Conservation (phyloP, 441 rosid genomes). For the Corymbia citriodora region DNA sequence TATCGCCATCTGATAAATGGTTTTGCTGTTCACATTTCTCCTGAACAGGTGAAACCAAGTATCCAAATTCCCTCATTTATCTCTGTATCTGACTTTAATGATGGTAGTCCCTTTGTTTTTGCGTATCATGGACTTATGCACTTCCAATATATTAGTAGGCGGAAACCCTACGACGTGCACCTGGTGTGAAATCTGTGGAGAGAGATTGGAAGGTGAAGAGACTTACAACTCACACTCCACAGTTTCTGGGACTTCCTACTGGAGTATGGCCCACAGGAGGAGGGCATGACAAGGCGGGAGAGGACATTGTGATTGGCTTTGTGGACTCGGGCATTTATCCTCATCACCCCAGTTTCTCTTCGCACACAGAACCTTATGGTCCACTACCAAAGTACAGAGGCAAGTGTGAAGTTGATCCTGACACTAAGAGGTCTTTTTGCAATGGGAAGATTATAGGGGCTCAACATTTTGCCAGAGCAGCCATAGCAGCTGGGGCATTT, state of each 20-base stretch:
- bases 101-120: conserved; percentile 5
- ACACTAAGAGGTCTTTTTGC: conserved; percentile 62
- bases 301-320: conserved; percentile 91
- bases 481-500: conserved; percentile 88
- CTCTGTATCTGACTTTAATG: not conserved
- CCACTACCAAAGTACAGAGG: conserved; percentile 85
- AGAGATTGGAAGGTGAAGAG: conserved; percentile 96
- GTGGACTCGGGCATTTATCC: conserved; percentile 95
- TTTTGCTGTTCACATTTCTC: conserved; percentile 78
- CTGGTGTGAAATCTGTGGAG: conserved; percentile 74
- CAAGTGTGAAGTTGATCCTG: conserved; percentile 85
- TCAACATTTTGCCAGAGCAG: conserved; percentile 96
- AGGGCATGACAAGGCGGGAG: conserved; percentile 93
- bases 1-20: conserved; percentile 95
- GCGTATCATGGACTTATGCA: conserved; percentile 26
- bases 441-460: conserved; percentile 97
- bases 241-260: conserved; percentile 93
- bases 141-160: conserved; percentile 73
- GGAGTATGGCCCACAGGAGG: conserved; percentile 99
- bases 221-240: conserved; percentile 90
- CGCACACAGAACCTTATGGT: conserved; percentile 65
- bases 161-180: conserved; percentile 64
- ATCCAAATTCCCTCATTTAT: not conserved
- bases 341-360: conserved; percentile 85
- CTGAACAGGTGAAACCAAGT: conserved; percentile 72